Percentiles rank a stretch among this genome's conserved stretches.
These are phyloP conservation scores for Lumnitzera racemosa DNA, from an alignment of 345 rosid genomes.

Conservation along the genomic window DNA sequence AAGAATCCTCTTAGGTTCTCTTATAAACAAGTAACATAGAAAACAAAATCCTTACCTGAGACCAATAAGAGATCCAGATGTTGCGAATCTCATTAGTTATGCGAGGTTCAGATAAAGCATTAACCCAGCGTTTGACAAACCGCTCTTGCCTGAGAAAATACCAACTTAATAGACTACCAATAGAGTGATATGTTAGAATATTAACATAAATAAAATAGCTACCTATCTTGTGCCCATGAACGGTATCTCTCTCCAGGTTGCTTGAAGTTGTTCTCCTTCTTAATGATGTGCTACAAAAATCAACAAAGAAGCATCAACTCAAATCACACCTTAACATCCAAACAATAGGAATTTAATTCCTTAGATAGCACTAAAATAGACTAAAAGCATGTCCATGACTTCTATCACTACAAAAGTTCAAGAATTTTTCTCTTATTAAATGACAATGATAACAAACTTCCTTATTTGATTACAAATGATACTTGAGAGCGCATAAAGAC, in stretches of 20 bases:
- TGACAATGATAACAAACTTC: no score
- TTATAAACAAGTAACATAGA: neutral
- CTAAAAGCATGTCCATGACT: no score
- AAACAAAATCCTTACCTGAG: conserved; percentile 45
- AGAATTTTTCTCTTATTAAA: no score
- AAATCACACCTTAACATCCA: no score
- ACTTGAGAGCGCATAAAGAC: no score
- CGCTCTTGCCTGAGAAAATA: conserved; percentile 67
- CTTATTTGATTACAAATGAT: no score
- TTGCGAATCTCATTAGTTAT: conserved; percentile 74
- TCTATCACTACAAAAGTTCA: neutral
- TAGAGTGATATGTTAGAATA: neutral
- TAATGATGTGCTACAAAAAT: conserved; percentile 54
- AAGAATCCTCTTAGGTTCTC: neutral
- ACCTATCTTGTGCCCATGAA: conserved; percentile 81
- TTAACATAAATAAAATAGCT: conserved; percentile 1
- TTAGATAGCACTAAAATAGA: no score
- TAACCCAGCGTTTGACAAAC: conserved; percentile 62
- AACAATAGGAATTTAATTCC: no score
- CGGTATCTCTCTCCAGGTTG: conserved; percentile 90
- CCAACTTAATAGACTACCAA: neutral
- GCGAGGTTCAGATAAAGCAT: conserved; percentile 70
- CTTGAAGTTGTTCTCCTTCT: conserved; percentile 91
- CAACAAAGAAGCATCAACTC: neutral
- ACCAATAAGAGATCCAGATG: conserved; percentile 85